These are phyloP conservation scores for Tympanopsis confertula DNA, from an alignment of 2,329 filamentous ascomycete species.

Conservation along the genomic window DNA sequence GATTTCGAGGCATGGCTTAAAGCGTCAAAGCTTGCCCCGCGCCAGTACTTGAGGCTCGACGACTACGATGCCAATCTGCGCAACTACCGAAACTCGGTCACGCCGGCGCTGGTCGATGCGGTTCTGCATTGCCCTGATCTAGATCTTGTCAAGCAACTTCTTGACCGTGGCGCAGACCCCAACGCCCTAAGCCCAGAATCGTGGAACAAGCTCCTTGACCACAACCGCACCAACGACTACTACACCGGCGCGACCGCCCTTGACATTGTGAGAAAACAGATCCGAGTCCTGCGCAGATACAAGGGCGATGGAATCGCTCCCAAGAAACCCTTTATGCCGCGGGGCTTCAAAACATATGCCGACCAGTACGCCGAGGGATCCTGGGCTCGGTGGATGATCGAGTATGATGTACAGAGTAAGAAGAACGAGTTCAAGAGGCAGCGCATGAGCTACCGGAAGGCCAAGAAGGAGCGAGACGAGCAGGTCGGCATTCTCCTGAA, in stretches of 20 bases:
- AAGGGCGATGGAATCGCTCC: conserved; percentile 10
- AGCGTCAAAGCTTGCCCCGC: conserved; percentile 32
- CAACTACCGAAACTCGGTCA: conserved; percentile 30
- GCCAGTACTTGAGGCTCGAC: conserved; percentile 19
- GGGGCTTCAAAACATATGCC: conserved; percentile 39
- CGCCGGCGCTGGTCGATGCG: conserved; percentile 60
- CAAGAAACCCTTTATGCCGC: conserved; percentile 9
- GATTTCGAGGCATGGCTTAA: conserved; percentile 56
- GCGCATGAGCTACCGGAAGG: conserved; percentile 6
- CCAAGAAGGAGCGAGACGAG: conserved; percentile 16
- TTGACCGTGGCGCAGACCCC: conserved; percentile 55
- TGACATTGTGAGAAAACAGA: conserved; percentile 43
- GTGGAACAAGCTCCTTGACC: conserved; percentile 22
- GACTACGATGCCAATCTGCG: conserved; percentile 35
- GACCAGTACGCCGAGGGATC: conserved; percentile 33
- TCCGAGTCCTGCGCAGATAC: conserved; percentile 35
- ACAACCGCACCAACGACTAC: conserved; percentile 18
- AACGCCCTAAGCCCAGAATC: conserved; percentile 40
- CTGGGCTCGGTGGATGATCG: conserved; percentile 47
- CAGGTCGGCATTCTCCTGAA: conserved; percentile 34
- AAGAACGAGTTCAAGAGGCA: conserved; percentile 18
- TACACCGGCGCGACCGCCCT: conserved; percentile 36
- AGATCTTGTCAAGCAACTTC: conserved; percentile 40
- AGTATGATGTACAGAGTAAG: conserved; percentile 17
- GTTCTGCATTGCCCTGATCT: conserved; percentile 32